These are phyloP conservation scores for Purshia tridentata DNA, from an alignment of 306 rosid genomes.

Conservation along the genomic window DNA sequence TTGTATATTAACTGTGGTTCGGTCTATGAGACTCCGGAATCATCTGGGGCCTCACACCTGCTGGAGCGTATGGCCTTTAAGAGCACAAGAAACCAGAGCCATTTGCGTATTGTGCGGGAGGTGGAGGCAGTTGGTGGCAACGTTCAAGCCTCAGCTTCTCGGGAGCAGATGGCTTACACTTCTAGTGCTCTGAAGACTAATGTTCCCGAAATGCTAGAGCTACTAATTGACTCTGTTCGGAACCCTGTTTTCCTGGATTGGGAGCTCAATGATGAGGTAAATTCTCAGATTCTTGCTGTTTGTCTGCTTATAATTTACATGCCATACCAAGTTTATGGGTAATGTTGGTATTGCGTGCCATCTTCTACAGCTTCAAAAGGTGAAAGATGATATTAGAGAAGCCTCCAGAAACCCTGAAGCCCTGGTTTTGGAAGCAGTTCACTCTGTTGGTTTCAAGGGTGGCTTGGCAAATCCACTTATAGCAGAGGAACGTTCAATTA, in stretches of 20 bases:
- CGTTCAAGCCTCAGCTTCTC: slow-evolving; percentile 80
- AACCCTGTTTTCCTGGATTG: slow-evolving; percentile 88
- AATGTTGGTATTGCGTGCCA: not conserved
- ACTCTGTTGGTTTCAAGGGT: slow-evolving; percentile 85
- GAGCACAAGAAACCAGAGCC: slow-evolving; percentile 78
- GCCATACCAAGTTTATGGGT: not conserved
- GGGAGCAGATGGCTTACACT: slow-evolving; percentile 95
- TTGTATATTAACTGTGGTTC: slow-evolving; percentile 78
- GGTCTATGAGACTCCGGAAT: slow-evolving; percentile 68
- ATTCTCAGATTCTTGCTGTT: not conserved
- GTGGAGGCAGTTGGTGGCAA: slow-evolving; percentile 93
- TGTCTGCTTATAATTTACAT: not conserved
- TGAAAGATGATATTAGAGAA: slow-evolving; percentile 75
- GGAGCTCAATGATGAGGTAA: slow-evolving; percentile 95
- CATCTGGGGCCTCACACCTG: slow-evolving; percentile 77
- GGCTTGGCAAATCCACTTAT: slow-evolving; percentile 85
- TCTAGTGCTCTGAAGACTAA: slow-evolving; percentile 81
- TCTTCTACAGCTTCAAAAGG: slow-evolving; percentile 59
- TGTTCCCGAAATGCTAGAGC: slow-evolving; percentile 93
- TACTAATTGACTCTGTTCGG: slow-evolving; percentile 73
- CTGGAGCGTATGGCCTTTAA: slow-evolving; percentile 90
- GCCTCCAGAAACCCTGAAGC: slow-evolving; percentile 80
- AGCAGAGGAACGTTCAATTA: slow-evolving; percentile 66
- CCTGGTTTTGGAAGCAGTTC: slow-evolving; percentile 80
- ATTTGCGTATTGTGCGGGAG: slow-evolving; percentile 82